Conservation (phyloP, 441 rosid genomes). For the Viola pubescens region DNA sequence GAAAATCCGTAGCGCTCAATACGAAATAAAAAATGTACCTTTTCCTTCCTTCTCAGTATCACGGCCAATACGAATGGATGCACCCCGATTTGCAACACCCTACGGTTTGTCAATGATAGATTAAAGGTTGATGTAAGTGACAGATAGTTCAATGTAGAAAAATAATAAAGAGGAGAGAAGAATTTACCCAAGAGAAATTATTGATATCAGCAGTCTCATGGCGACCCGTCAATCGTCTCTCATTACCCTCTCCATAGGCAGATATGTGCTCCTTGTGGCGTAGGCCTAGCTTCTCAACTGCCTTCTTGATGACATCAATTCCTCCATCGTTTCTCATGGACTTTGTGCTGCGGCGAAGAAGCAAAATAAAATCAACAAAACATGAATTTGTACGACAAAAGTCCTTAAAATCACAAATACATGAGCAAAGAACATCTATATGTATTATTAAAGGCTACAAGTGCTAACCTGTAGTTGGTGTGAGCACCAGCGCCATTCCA, state of each 20-base stretch:
- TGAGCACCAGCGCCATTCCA: constrained; percentile 93
- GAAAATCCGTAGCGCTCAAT: not conserved
- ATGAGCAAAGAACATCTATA: not conserved
- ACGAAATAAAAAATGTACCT: constrained; percentile 22
- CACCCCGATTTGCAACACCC: constrained; percentile 86
- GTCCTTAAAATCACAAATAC: not conserved
- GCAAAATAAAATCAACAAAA: not conserved
- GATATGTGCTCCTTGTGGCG: constrained; percentile 69
- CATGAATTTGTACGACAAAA: not conserved
- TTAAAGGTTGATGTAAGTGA: not conserved
- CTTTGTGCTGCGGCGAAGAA: constrained; percentile 39
- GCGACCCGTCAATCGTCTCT: constrained; percentile 57
- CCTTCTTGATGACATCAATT: constrained; percentile 47
- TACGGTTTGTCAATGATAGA: not conserved
- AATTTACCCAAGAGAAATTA: constrained; percentile 56
- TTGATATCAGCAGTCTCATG: constrained; percentile 80
- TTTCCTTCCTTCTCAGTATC: constrained; percentile 63
- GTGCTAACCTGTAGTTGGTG: constrained; percentile 53
- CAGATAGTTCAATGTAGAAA: not conserved
- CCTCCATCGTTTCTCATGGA: constrained; percentile 70
- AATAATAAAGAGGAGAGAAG: not conserved
- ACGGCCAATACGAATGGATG: constrained; percentile 74
- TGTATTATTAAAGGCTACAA: not conserved
- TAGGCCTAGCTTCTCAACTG: constrained; percentile 51
- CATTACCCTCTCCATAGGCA: constrained; percentile 74